Evolutionary conservation across 768 basidiomycete genomes (phyloP).

Genomic region (Mycena epipterygia): DNA sequence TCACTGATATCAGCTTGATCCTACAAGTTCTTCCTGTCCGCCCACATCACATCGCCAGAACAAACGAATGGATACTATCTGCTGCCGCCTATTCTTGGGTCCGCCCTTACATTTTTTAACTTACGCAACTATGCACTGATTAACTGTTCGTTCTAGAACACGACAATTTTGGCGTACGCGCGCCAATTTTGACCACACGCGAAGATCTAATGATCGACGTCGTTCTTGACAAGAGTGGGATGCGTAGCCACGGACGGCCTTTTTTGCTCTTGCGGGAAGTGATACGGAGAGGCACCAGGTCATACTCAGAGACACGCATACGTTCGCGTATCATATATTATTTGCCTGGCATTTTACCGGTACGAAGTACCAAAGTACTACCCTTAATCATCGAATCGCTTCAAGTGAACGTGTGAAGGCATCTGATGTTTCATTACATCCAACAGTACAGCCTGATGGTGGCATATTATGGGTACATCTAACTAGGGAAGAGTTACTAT

Average conservation of each 20-base stretch:
- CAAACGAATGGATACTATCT: not conserved
- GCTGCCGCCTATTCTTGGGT: not conserved
- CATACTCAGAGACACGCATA: too few relatives aligned
- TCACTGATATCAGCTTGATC: too few relatives aligned
- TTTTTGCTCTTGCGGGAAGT: too few relatives aligned
- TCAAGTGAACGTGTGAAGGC: not conserved
- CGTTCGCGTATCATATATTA: not conserved
- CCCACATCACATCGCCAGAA: not conserved
- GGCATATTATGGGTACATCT: not conserved
- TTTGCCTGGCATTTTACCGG: too few relatives aligned
- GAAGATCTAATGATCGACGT: not conserved
- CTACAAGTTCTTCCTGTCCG: not conserved
- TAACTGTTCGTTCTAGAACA: not conserved
- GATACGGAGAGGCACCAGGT: too few relatives aligned
- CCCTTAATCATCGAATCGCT: too few relatives aligned
- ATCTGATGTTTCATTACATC: not conserved
- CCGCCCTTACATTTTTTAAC: not conserved
- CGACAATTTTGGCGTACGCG: too few relatives aligned
- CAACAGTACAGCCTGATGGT: not conserved
- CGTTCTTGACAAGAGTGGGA: not conserved
- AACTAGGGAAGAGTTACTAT: not conserved
- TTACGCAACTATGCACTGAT: not conserved
- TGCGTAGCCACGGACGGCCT: not conserved
- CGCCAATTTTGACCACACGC: not conserved
- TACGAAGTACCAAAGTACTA: too few relatives aligned